These are phyloP conservation scores for Malassezia dermatis DNA, from an alignment of 1,284 basidiomycete species.

Conservation along the genomic window DNA sequence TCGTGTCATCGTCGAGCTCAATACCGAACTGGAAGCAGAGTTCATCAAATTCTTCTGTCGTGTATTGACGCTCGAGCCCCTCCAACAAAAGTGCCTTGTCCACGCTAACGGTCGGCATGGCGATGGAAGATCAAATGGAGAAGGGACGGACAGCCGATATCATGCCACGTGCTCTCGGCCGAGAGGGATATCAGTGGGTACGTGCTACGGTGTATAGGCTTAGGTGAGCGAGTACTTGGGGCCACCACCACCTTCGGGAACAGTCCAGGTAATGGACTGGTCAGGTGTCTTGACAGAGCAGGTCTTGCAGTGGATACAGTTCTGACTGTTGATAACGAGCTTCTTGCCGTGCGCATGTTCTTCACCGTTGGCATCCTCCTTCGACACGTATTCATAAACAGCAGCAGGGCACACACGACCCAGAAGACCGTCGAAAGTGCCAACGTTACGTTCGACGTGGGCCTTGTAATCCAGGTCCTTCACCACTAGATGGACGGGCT, in stretches of 20 bases:
- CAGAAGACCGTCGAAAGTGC: slow-evolving; percentile 71
- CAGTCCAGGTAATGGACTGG: slow-evolving; percentile 41
- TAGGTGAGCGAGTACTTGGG: slow-evolving; percentile 41
- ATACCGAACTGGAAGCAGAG: slow-evolving; percentile 95
- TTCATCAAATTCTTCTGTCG: slow-evolving; percentile 72
- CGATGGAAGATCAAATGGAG: neutral
- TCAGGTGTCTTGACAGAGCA: slow-evolving; percentile 46
- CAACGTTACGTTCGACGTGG: slow-evolving; percentile 60
- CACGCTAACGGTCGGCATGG: slow-evolving; percentile 86
- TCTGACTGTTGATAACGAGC: slow-evolving; percentile 89
- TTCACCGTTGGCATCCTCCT: slow-evolving; percentile 55
- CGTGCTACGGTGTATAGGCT: neutral
- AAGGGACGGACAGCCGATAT: neutral
- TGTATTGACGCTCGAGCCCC: slow-evolving; percentile 71
- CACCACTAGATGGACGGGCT: slow-evolving; percentile 69
- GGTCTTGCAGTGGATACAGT: slow-evolving; percentile 48
- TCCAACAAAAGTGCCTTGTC: slow-evolving; percentile 90
- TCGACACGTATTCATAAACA: slow-evolving; percentile 87
- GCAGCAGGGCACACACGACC: slow-evolving; percentile 85
- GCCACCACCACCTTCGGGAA: slow-evolving; percentile 45
- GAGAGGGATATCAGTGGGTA: neutral
- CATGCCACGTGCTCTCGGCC: slow-evolving; percentile 5
- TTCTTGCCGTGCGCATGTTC: slow-evolving; percentile 63
- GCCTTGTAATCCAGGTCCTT: slow-evolving; percentile 53
- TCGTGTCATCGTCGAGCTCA: slow-evolving; percentile 96